These are phyloP conservation scores for Trematosphaeria pertusa DNA, from an alignment of 2,329 filamentous ascomycete genomes.

Conservation along the genomic window DNA sequence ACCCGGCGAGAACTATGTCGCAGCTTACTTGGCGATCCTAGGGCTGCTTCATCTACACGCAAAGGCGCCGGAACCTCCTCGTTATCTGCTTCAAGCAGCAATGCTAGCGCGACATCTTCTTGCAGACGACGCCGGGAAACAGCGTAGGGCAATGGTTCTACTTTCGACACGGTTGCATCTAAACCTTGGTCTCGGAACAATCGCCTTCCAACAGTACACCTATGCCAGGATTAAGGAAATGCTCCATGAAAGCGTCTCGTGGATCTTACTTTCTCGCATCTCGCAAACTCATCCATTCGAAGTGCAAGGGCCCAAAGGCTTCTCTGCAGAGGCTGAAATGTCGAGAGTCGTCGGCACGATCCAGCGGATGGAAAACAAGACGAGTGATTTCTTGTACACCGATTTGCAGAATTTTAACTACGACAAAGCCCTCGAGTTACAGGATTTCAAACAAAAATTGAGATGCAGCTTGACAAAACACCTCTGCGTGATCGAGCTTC, in stretches of 20 bases:
- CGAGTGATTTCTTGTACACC: conserved; percentile 31
- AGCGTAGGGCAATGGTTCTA: conserved; percentile 36
- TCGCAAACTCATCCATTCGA: conserved; percentile 44
- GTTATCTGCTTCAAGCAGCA: conserved; percentile 36
- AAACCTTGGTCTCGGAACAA: conserved; percentile 37
- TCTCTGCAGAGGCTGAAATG: conserved; percentile 39
- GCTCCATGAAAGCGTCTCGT: conserved; percentile 41
- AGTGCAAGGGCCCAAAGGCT: conserved; percentile 29
- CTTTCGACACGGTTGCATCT: conserved; percentile 42
- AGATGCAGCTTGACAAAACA: conserved; percentile 40
- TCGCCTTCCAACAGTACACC: conserved; percentile 37
- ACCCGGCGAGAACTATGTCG: conserved; percentile 7
- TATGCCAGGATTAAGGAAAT: conserved; percentile 43
- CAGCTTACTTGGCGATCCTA: conserved; percentile 27
- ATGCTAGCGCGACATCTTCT: conserved; percentile 34
- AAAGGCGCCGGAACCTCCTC: conserved; percentile 7
- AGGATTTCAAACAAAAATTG: conserved; percentile 32
- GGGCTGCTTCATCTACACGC: conserved; percentile 30
- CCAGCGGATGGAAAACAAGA: conserved; percentile 36
- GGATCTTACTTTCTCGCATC: conserved; percentile 38
- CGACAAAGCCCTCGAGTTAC: conserved; percentile 36
- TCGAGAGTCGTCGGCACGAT: conserved; percentile 35
- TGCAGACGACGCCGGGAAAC: conserved; percentile 29
- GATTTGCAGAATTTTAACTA: conserved; percentile 36
- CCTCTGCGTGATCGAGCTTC: conserved; percentile 38